phyloP scores from a whole-genome alignment of 768 basidiomycete species.

The Megacollybia marginata region DNA sequence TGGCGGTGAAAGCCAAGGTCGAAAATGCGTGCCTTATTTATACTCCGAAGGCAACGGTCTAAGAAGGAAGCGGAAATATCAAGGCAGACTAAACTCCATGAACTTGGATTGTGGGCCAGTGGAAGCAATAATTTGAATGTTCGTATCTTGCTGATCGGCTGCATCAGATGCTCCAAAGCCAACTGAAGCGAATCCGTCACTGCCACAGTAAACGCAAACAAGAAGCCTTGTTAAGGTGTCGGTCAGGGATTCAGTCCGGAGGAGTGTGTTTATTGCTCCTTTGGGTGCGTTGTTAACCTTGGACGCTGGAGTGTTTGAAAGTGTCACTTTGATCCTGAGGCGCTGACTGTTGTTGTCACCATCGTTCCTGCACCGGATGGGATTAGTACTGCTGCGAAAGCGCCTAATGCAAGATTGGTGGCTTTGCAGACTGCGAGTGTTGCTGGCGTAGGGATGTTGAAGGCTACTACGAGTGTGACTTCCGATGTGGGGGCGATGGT shows the following conservation, averaged over 20 bases:
- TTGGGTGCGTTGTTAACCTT: constrained; percentile 37
- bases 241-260: constrained; percentile 38
- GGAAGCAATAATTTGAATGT: too few relatives aligned
- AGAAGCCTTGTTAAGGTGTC: constrained; percentile 39
- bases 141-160: too few relatives aligned
- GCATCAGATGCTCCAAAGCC: too few relatives aligned
- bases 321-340: constrained; percentile 29
- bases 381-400: constrained; percentile 32
- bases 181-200: too few relatives aligned
- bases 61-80: too few relatives aligned
- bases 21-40: too few relatives aligned
- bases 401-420: constrained; percentile 38
- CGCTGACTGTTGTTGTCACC: constrained; percentile 30
- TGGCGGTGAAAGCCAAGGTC: too few relatives aligned
- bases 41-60: too few relatives aligned
- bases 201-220: too few relatives aligned
- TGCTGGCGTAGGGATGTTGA: constrained; percentile 30
- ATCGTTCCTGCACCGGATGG: constrained; percentile 33
- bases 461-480: constrained; percentile 27
- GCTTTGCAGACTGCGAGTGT: constrained; percentile 34
- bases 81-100: too few relatives aligned
- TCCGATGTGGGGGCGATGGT: constrained; percentile 41
- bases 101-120: too few relatives aligned
- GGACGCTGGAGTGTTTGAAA: constrained; percentile 46
- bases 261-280: constrained; percentile 40